Evolutionary conservation across 495 filamentous ascomycete genomes (phyloP).

Genomic region (Penicillium coffeae): DNA sequence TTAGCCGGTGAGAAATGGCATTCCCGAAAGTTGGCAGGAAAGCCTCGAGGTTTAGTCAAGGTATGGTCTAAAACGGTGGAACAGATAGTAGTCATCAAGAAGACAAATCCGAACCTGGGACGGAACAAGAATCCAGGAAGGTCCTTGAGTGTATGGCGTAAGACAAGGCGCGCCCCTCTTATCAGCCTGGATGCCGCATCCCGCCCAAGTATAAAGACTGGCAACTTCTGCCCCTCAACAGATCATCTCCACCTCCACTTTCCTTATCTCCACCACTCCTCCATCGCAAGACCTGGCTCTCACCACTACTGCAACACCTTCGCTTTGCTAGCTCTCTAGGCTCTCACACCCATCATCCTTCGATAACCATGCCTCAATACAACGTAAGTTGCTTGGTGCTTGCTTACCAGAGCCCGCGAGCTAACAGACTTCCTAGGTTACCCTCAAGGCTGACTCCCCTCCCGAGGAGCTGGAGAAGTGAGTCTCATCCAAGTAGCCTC

Average conservation of each 20-base stretch:
- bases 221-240: conserved; percentile 8
- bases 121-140: conserved; percentile 1
- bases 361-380: conserved; percentile 61
- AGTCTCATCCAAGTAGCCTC: conserved; percentile 9
- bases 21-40: neutral
- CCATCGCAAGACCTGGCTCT: neutral
- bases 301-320: conserved; percentile 1
- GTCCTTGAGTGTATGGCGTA: conserved; percentile 15
- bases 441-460: conserved; percentile 64
- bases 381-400: conserved; percentile 51
- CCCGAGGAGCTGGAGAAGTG: conserved; percentile 62
- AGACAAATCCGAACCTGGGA: neutral
- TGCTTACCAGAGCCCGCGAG: neutral
- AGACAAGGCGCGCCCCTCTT: conserved; percentile 15
- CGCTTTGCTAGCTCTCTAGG: neutral
- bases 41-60: neutral
- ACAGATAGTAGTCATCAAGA: neutral
- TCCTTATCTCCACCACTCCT: conserved; percentile 10
- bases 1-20: too few relatives aligned
- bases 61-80: neutral
- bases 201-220: conserved; percentile 11
- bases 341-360: neutral
- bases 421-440: conserved; percentile 55
- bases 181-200: conserved; percentile 7
- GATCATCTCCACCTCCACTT: conserved; percentile 8